Evolutionary conservation across 2,329 filamentous ascomycete genomes (phyloP), one percentile per base, ranked within the genome.

Genomic region (Trichoderma citrinoviride): DNA sequence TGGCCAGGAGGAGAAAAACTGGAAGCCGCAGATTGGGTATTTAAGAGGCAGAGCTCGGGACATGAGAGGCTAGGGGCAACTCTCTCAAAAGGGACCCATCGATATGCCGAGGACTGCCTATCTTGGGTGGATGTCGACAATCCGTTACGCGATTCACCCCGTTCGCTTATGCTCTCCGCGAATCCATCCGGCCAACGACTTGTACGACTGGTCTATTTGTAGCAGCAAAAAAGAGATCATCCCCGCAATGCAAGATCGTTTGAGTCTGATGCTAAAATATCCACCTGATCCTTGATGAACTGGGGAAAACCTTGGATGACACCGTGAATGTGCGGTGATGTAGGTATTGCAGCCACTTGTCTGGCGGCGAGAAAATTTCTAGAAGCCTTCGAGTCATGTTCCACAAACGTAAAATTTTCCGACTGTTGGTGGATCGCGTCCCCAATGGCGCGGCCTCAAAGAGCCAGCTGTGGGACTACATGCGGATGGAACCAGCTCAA

Each of bases 361-460:
- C 46, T 64, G 62, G 62, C 54, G 44, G 55, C 44, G 8, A 40
- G 55, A 64, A 64, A 58, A 46, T n/a, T 57, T 64, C 62, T 58
- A 64, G 62, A 64, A 64, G 40, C 37, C 15, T 64, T 64, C 21
- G 62, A 64, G 62, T 64, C 62, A 64, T 64, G 62, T 44, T 64
- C 40, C 40, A 57, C 25, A 29, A 25, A 56, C 47, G 46, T 52
- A 64, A 56, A 64, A 64, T 25, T 64, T 64, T 64, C 41, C 46
- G 50, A 43, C 33, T 14, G 25, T 60, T 44, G 54, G 62, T 64
- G 62, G 62, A 58, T 46, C 37, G 23, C 27, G 5, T 33, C 23
- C 23, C 46, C 41, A 49, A 46, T 49, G 52, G 21, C 50, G 46
- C 29, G 40, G 40, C 21, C 14, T 47, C 15, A 15, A 49, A 46